Percentiles rank a stretch among this genome's conserved stretches.
These are phyloP conservation scores for Termitomyces sp. DNA, from an alignment of 768 basidiomycete species.

Conservation along the genomic window DNA sequence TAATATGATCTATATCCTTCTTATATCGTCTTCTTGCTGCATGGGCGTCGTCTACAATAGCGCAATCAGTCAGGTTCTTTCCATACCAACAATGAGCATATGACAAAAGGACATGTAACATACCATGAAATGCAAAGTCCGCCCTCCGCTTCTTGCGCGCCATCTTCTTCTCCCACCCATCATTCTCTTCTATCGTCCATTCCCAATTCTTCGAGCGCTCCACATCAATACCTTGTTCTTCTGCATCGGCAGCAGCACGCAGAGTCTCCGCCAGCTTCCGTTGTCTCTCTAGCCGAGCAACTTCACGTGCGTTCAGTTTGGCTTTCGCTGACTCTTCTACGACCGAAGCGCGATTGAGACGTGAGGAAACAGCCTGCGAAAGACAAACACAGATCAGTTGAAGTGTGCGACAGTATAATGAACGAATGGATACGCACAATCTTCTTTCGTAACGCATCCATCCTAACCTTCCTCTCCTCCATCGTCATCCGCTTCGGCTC, in stretches of 20 bases:
- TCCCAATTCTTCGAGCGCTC: slow-evolving; percentile 94
- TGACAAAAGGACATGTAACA: slow-evolving; percentile 26
- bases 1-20: slow-evolving; percentile 85
- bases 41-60: slow-evolving; percentile 75
- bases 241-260: slow-evolving; percentile 82
- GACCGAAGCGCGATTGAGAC: slow-evolving; percentile 82
- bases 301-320: slow-evolving; percentile 76
- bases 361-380: slow-evolving; percentile 69
- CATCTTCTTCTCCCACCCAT: slow-evolving; percentile 92
- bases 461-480: slow-evolving; percentile 75
- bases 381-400: slow-evolving; percentile 4
- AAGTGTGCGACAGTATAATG: background rate
- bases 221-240: slow-evolving; percentile 89
- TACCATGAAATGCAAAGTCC: slow-evolving; percentile 91
- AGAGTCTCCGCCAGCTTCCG: slow-evolving; percentile 87
- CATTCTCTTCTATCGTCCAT: slow-evolving; percentile 93
- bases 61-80: background rate
- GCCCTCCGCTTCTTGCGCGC: slow-evolving; percentile 80
- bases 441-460: slow-evolving; percentile 72
- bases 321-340: slow-evolving; percentile 81
- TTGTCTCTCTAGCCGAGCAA: slow-evolving; percentile 83
- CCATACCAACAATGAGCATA: background rate
- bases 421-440: slow-evolving; percentile 57
- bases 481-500: slow-evolving; percentile 40
- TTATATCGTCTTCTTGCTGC: slow-evolving; percentile 89